A percentile compares a stretch with the other conserved stretches of the same genome.
Conservation (phyloP, 441 rosid species). For the Gossypium schwendimanii region DNA sequence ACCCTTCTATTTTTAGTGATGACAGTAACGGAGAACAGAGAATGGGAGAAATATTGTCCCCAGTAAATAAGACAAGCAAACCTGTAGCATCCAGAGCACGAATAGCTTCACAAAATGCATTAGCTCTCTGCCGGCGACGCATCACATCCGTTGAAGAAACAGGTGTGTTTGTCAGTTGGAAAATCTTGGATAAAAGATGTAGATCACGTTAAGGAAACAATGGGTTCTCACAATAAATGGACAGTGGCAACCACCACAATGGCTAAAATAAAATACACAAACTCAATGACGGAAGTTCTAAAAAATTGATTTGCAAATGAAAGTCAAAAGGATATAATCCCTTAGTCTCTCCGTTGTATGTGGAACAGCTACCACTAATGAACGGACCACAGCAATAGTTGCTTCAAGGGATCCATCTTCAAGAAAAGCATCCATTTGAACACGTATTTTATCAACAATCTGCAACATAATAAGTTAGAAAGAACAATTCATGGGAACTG, state of each 20-base stretch:
- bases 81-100: constrained; percentile 97
- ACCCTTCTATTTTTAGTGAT: neutral
- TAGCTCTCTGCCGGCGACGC: constrained; percentile 80
- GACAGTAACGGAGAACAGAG: neutral
- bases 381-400: constrained; percentile 81
- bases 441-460: constrained; percentile 96
- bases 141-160: constrained; percentile 54
- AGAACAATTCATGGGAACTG: constrained; percentile 8
- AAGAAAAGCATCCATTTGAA: constrained; percentile 99
- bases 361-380: constrained; percentile 79
- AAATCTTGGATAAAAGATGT: constrained; percentile 88
- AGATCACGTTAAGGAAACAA: constrained; percentile 36
- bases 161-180: constrained; percentile 63
- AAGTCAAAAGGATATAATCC: constrained; percentile 70
- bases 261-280: neutral
- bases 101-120: constrained; percentile 87
- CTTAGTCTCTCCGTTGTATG: constrained; percentile 86
- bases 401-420: constrained; percentile 99
- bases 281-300: neutral
- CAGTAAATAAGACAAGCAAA: constrained; percentile 22
- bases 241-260: neutral
- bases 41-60: neutral
- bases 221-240: constrained; percentile 8
- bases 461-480: constrained; percentile 26
- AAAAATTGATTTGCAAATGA: neutral